A percentile compares a stretch with the other conserved stretches of the same genome.
Conservation (phyloP, 1,139 yeast genomes). For the Sugiyamaella sp. region DNA sequence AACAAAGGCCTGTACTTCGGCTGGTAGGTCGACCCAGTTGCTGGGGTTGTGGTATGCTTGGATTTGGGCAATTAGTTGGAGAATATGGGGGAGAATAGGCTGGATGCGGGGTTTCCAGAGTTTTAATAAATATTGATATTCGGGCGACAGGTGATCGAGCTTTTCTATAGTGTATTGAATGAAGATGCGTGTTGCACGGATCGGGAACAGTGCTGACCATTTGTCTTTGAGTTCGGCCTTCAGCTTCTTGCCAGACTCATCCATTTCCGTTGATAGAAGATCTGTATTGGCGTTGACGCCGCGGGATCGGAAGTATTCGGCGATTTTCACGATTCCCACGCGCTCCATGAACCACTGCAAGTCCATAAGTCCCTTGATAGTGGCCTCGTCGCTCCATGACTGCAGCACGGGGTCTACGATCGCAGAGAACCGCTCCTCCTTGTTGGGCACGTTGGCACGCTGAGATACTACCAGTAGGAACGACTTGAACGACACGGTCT, state of each 20-base stretch:
- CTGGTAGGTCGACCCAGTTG: conserved; percentile 86
- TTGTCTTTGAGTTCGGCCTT: conserved; percentile 81
- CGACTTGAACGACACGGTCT: conserved; percentile 90
- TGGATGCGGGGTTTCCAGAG: conserved; percentile 94
- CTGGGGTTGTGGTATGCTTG: conserved; percentile 93
- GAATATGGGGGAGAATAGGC: conserved; percentile 87
- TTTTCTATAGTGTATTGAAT: conserved; percentile 95
- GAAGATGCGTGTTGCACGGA: conserved; percentile 91
- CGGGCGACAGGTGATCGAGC: conserved; percentile 74
- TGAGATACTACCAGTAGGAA: conserved; percentile 90
- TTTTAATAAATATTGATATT: conserved; percentile 67
- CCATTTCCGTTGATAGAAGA: conserved; percentile 78
- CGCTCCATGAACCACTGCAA: conserved; percentile 98
- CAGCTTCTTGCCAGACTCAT: conserved; percentile 79
- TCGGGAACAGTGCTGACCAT: conserved; percentile 94
- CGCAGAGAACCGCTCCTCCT: conserved; percentile 73
- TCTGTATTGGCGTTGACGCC: conserved; percentile 79
- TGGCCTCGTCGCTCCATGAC: conserved; percentile 92
- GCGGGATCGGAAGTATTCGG: conserved; percentile 82
- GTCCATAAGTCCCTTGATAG: conserved; percentile 85
- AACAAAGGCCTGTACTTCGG: conserved; percentile 88
- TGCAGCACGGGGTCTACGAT: conserved; percentile 90
- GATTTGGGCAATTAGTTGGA: conserved; percentile 83
- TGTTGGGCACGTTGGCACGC: conserved; percentile 71
- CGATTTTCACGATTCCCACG: conserved; percentile 90